These are phyloP conservation scores for Fusarium armeniacum DNA, from an alignment of 2,329 filamentous ascomycete species.

Conservation along the genomic window DNA sequence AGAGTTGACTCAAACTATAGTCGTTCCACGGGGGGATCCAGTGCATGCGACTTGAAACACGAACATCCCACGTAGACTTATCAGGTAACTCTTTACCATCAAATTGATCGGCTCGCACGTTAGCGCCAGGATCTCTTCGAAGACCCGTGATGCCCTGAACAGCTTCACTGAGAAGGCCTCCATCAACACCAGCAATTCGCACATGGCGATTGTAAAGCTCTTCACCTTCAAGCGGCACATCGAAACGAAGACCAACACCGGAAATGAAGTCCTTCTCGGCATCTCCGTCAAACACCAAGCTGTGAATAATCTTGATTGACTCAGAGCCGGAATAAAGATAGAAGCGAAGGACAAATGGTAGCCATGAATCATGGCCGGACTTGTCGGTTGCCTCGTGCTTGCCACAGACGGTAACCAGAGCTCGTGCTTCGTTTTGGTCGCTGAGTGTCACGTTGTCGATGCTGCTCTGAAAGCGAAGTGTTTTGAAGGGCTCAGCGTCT, in stretches of 20 bases:
- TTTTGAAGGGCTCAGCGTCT: slow-evolving; percentile 52
- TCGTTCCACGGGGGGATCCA: slow-evolving; percentile 73
- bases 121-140: slow-evolving; percentile 65
- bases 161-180: slow-evolving; percentile 69
- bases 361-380: slow-evolving; percentile 59
- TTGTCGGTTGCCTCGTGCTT: slow-evolving; percentile 54
- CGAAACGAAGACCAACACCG: slow-evolving; percentile 68
- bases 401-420: slow-evolving; percentile 62
- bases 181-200: slow-evolving; percentile 67
- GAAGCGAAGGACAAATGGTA: slow-evolving; percentile 66
- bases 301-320: slow-evolving; percentile 68
- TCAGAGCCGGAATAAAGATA: slow-evolving; percentile 71
- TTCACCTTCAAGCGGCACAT: slow-evolving; percentile 66
- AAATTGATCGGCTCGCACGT: slow-evolving; percentile 64
- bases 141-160: slow-evolving; percentile 73
- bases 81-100: slow-evolving; percentile 62
- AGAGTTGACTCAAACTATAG: slow-evolving; percentile 69
- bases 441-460: slow-evolving; percentile 66
- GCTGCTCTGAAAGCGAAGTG: slow-evolving; percentile 63
- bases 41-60: slow-evolving; percentile 61
- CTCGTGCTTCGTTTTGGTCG: slow-evolving; percentile 52
- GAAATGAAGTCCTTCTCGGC: slow-evolving; percentile 65
- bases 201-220: slow-evolving; percentile 71
- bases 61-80: slow-evolving; percentile 61
- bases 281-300: slow-evolving; percentile 68